Evolutionary conservation across 2,329 filamentous ascomycete genomes (phyloP).

Genomic region (Xylaria sp.): DNA sequence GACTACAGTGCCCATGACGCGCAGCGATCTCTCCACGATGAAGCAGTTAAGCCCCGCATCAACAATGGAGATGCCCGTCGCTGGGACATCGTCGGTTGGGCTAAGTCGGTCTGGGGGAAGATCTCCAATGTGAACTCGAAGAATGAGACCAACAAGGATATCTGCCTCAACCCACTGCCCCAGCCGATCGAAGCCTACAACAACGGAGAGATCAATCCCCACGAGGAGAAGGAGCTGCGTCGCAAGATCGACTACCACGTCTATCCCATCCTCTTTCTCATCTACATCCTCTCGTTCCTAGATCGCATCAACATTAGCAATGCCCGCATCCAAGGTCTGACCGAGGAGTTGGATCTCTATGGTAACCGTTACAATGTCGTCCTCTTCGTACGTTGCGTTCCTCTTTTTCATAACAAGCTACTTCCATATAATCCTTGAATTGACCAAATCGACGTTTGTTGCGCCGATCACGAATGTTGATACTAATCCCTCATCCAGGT

Average conservation of each 20-base stretch:
- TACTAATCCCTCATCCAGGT: slow-evolving; percentile 16
- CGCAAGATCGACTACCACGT: slow-evolving; percentile 39
- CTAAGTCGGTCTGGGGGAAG: neutral
- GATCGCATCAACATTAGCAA: slow-evolving; percentile 46
- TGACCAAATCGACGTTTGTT: no score
- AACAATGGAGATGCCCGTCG: neutral
- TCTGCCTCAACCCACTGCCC: no score
- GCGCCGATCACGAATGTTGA: neutral
- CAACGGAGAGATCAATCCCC: slow-evolving; percentile 26
- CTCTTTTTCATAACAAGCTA: neutral
- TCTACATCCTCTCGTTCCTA: slow-evolving; percentile 40
- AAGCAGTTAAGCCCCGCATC: neutral
- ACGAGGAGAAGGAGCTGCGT: slow-evolving; percentile 35
- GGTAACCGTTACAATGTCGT: slow-evolving; percentile 42
- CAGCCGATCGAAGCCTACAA: no score
- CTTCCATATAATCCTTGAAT: no score
- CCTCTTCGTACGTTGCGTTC: slow-evolving; percentile 32
- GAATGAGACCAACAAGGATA: neutral
- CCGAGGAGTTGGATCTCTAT: slow-evolving; percentile 37
- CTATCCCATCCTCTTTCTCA: slow-evolving; percentile 38
- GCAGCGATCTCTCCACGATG: neutral
- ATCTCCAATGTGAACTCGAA: neutral
- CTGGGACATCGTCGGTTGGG: neutral
- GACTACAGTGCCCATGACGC: neutral
- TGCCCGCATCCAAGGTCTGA: slow-evolving; percentile 41